These are phyloP conservation scores for Pleurozium schreberi DNA, from an alignment of 225 moss, liverwort and hornwort species.

Conservation along the genomic window DNA sequence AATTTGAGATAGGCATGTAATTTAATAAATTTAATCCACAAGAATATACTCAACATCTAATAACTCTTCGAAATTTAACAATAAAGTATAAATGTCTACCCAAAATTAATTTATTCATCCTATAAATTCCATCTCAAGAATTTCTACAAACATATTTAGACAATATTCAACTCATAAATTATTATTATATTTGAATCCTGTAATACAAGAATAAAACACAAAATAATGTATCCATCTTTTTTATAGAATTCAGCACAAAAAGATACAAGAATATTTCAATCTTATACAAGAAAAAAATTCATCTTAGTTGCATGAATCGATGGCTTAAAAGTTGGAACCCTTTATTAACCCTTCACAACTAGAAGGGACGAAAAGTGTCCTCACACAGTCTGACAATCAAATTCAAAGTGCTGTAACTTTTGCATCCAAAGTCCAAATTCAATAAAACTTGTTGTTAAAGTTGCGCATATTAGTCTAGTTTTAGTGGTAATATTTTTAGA, in stretches of 20 bases:
- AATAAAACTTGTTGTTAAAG: too few relatives aligned
- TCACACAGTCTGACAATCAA: too few relatives aligned
- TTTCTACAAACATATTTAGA: not conserved
- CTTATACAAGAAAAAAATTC: not conserved
- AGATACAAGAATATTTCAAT: not conserved
- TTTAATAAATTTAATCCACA: too few relatives aligned
- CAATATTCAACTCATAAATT: not conserved
- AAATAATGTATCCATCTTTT: not conserved
- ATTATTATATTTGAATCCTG: not conserved
- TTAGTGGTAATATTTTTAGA: too few relatives aligned
- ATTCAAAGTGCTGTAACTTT: too few relatives aligned
- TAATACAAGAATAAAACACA: accelerated
- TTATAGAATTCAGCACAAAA: not conserved
- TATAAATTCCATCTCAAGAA: not conserved
- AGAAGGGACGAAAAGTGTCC: too few relatives aligned
- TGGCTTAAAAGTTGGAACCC: not conserved
- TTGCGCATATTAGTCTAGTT: too few relatives aligned
- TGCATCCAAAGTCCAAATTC: too few relatives aligned
- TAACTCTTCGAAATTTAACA: not conserved
- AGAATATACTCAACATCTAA: not conserved
- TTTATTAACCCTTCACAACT: too few relatives aligned
- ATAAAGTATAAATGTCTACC: not conserved
- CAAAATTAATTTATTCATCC: not conserved
- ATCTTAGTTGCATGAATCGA: not conserved
- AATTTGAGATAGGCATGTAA: not conserved